Evolutionary conservation across 2,329 filamentous ascomycete genomes (phyloP), one percentile per base, ranked within the genome.

Genomic region (Atkinsonella hypoxylon): DNA sequence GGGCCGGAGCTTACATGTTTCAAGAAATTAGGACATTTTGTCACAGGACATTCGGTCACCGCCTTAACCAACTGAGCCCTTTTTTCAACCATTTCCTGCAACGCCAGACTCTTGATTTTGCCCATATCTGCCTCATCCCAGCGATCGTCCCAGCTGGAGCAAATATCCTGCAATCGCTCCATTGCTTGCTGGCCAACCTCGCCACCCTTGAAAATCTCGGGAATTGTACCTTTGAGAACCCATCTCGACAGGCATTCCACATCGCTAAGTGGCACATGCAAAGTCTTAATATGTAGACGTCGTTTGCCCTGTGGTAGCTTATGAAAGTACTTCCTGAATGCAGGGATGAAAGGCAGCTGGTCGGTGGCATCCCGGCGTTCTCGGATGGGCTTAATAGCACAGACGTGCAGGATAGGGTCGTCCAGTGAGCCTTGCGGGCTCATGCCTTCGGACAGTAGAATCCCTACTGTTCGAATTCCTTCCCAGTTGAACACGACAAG

Each of bases 41-140:
- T 67, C 54, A 85, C 87, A 26, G 79, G 74, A 39, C 82, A 81
- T 22, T 76, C 72, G 52, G 84, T 76, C n/a, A 84, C 82, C 51
- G 74, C 75, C 41, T 71, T 68, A 9, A 82, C 81, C 54, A 84
- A 77, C 53, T 81, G 77, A 39, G 73, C 72, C 45, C 93, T 77
- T 65, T 85, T 82, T 54, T 86, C 81, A 7, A 94, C 74, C 34
- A 93, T 75, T 58, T 95, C 89, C 54, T 90, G 83, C 51, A 95
- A 73, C 47, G 82, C 77, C 60, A 98, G 71, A 61, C 89, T 90
- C 65, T 87, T 91, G 63, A 97, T 82, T 61, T 83, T 85, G 45
- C 75, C 73, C 69, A 93, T 85, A 58, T 94, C 87, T 51, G 88
- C 75, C 68, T 98, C 93, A 51, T 90, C 80, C 86, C 89, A 97